A percentile compares a stretch with the other conserved stretches of the same genome.
Conservation (phyloP, 306 rosid species). For the Rubus parviflorus region DNA sequence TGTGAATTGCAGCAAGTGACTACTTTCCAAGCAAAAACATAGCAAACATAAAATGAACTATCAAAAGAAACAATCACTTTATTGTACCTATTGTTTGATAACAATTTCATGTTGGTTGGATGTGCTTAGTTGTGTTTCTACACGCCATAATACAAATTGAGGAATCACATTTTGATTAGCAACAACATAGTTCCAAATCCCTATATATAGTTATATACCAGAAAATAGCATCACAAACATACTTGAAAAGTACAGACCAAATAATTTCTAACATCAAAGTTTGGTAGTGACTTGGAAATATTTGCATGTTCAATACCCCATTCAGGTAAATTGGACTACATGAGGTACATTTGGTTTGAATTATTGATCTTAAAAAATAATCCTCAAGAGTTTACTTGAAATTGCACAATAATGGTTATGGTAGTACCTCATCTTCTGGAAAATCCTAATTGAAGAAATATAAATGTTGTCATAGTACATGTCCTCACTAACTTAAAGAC, state of each 20-base stretch:
- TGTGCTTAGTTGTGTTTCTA: neutral
- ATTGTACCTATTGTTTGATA: too few relatives aligned
- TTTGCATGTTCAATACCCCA: too few relatives aligned
- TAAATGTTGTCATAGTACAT: too few relatives aligned
- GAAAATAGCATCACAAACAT: neutral
- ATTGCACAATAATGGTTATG: neutral
- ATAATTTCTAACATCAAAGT: neutral
- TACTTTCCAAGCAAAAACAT: too few relatives aligned
- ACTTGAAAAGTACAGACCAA: neutral
- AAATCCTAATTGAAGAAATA: slow-evolving; percentile 4
- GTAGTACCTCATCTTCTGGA: neutral
- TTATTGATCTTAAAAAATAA: too few relatives aligned
- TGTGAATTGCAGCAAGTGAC: too few relatives aligned
- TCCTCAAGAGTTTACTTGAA: neutral
- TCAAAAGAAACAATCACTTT: too few relatives aligned
- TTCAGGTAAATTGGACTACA: neutral
- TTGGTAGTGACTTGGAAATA: neutral
- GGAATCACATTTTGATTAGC: neutral
- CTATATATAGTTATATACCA: neutral
- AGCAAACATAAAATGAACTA: too few relatives aligned
- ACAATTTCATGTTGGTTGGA: too few relatives aligned
- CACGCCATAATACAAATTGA: neutral
- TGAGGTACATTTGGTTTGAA: neutral
- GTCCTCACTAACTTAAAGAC: neutral
- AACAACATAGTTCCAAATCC: slow-evolving; percentile 4